Percentiles rank a stretch among this genome's conserved stretches.
phyloP scores from a whole-genome alignment of 2,329 filamentous ascomycete species.

The Madurella fahalii region DNA sequence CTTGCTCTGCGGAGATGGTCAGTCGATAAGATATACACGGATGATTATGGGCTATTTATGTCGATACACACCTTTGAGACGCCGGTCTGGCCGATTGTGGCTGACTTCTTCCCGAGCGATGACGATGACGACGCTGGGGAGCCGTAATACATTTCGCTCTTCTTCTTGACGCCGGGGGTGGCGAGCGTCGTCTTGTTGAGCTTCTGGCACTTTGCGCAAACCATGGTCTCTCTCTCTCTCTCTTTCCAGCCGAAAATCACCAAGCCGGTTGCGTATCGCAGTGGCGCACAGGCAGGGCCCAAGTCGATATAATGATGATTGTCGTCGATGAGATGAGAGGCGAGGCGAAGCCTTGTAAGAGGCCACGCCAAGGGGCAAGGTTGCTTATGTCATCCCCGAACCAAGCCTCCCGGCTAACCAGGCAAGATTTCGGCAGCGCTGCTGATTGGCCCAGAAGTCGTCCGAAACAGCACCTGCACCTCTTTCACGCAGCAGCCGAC shows the following conservation, averaged over 20 bases:
- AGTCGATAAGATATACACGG: not conserved
- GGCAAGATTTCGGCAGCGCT: not conserved
- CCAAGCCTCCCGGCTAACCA: not conserved
- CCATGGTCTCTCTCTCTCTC: conserved; percentile 42
- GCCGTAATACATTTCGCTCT: conserved; percentile 62
- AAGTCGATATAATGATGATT: too few species aligned
- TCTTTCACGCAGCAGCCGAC: not conserved
- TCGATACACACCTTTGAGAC: conserved; percentile 49
- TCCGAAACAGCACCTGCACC: conserved; percentile 9
- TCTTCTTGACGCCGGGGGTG: conserved; percentile 63
- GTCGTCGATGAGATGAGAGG: not conserved
- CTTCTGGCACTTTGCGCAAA: conserved; percentile 62
- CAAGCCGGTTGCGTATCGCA: not conserved
- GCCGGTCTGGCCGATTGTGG: conserved; percentile 55
- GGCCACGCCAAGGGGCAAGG: too few species aligned
- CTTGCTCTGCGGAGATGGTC: conserved; percentile 48
- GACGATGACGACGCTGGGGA: conserved; percentile 47
- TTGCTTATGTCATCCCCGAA: not conserved
- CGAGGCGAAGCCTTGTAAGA: not conserved
- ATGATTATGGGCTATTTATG: too few species aligned
- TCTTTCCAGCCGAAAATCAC: not conserved
- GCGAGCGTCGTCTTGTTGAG: conserved; percentile 58
- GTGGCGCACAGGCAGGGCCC: too few species aligned
- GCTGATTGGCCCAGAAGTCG: conserved; percentile 2
- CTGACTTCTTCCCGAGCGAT: conserved; percentile 40